Percentiles rank a stretch among this genome's conserved stretches.
phyloP scores from a whole-genome alignment of 2,329 filamentous ascomycete species.

The Fusarium paranaense region DNA sequence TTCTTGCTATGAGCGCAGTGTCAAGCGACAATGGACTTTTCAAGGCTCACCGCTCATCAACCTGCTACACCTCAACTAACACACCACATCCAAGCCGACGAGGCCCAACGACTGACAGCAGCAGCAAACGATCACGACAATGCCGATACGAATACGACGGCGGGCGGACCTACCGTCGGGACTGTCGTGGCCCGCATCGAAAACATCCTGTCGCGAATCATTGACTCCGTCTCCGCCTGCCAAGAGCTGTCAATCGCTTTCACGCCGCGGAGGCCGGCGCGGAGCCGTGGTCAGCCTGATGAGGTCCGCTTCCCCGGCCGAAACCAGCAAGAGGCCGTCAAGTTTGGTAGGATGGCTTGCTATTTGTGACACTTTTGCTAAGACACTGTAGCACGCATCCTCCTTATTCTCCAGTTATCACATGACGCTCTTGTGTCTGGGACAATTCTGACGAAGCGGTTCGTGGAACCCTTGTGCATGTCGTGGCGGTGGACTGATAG shows the following conservation, averaged over 20 bases:
- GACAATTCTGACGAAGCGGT: conserved; percentile 72
- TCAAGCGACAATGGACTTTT: conserved; percentile 8
- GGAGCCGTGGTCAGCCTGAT: conserved; percentile 21
- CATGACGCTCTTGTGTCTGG: conserved; percentile 69
- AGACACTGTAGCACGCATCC: conserved; percentile 60
- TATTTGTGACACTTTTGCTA: neutral
- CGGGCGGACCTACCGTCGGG: conserved; percentile 29
- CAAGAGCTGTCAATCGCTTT: conserved; percentile 46
- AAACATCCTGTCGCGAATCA: conserved; percentile 45
- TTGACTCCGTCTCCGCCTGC: conserved; percentile 42
- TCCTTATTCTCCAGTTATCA: conserved; percentile 69
- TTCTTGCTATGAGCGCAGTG: neutral
- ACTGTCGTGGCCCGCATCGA: conserved; percentile 52
- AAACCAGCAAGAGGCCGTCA: conserved; percentile 59
- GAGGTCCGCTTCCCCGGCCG: conserved; percentile 60
- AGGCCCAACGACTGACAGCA: neutral
- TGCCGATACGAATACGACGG: conserved; percentile 42
- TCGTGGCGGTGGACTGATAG: neutral
- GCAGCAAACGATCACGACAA: neutral
- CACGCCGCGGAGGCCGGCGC: conserved; percentile 29
- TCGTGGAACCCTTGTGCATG: conserved; percentile 9
- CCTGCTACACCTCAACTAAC: conserved; percentile 23
- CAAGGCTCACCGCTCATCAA: neutral
- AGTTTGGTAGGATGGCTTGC: conserved; percentile 58
- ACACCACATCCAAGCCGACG: neutral